Conservation (phyloP, 208 protist genomes). For the Leishmania gerbilli region DNA sequence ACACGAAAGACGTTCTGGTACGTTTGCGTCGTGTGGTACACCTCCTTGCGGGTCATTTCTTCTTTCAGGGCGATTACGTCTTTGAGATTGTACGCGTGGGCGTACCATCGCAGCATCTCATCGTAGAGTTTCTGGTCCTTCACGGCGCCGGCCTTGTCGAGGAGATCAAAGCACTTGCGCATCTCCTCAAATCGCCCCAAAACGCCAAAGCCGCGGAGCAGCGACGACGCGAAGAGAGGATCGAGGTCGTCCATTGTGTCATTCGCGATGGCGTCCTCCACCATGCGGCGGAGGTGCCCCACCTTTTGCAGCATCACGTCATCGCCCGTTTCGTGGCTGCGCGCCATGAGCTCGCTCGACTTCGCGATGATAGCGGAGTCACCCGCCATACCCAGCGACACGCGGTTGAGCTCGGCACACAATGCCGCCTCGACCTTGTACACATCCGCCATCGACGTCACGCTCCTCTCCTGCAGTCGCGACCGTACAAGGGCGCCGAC, state of each 20-base stretch:
- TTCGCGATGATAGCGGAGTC: slow-evolving; percentile 79
- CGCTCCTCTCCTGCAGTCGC: slow-evolving; percentile 27
- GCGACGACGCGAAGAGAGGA: slow-evolving; percentile 49
- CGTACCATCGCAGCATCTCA: slow-evolving; percentile 91
- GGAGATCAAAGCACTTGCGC: slow-evolving; percentile 63
- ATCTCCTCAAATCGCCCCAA: slow-evolving; percentile 81
- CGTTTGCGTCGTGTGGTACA: slow-evolving; percentile 82
- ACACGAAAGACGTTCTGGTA: slow-evolving; percentile 88
- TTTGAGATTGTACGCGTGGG: slow-evolving; percentile 81
- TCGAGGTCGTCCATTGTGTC: slow-evolving; percentile 78
- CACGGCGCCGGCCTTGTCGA: slow-evolving; percentile 48
- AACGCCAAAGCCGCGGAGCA: slow-evolving; percentile 87
- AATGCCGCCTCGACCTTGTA: slow-evolving; percentile 60
- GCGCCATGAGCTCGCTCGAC: slow-evolving; percentile 70
- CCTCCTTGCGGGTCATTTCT: slow-evolving; percentile 74
- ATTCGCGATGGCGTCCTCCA: slow-evolving; percentile 58
- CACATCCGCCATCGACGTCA: slow-evolving; percentile 50
- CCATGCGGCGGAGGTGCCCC: slow-evolving; percentile 58
- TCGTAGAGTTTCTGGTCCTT: slow-evolving; percentile 85
- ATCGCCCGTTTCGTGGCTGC: slow-evolving; percentile 57
- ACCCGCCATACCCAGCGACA: slow-evolving; percentile 57
- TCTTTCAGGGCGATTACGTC: slow-evolving; percentile 90
- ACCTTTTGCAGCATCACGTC: slow-evolving; percentile 83
- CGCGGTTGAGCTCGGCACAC: slow-evolving; percentile 45
- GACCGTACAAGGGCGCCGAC: slow-evolving; percentile 50